Conservation (phyloP, 1,139 yeast genomes). For the Magnusiomyces suaveolens region DNA sequence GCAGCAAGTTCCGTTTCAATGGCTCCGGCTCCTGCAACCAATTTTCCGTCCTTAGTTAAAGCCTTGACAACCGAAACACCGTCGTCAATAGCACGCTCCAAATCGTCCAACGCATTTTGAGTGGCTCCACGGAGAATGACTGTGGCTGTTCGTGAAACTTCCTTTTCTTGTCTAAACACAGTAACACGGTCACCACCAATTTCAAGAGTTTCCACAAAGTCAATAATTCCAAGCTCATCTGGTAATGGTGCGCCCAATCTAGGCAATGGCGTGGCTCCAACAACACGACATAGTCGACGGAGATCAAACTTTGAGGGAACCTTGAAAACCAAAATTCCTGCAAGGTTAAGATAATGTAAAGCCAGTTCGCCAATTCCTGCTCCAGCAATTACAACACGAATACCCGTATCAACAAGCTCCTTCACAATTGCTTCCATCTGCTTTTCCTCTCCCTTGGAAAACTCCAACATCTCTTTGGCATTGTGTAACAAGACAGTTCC, state of each 20-base stretch:
- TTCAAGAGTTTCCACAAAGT: constrained; percentile 81
- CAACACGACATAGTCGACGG: constrained; percentile 87
- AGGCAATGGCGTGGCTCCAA: constrained; percentile 95
- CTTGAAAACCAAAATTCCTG: constrained; percentile 71
- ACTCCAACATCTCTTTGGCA: constrained; percentile 94
- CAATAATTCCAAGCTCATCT: constrained; percentile 85
- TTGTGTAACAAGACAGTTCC: constrained; percentile 93
- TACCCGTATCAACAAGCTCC: constrained; percentile 77
- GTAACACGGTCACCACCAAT: constrained; percentile 98
- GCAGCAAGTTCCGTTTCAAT: constrained; percentile 85
- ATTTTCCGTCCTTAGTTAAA: constrained; percentile 63
- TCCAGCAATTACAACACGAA: constrained; percentile 84
- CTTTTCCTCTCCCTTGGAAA: constrained; percentile 91
- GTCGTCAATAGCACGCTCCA: constrained; percentile 95
- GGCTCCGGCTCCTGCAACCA: constrained; percentile 96
- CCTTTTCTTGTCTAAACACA: constrained; percentile 70
- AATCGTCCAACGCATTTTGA: constrained; percentile 85
- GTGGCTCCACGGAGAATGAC: constrained; percentile 95
- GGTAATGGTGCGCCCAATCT: constrained; percentile 94
- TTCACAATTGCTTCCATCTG: constrained; percentile 82
- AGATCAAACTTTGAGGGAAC: constrained; percentile 91
- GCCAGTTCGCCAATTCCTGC: constrained; percentile 89
- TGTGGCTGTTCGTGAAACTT: constrained; percentile 60
- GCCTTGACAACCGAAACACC: constrained; percentile 93
- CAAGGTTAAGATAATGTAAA: constrained; percentile 82